Conservation (phyloP, 768 basidiomycete genomes). For the Macrocybe gigantea region DNA sequence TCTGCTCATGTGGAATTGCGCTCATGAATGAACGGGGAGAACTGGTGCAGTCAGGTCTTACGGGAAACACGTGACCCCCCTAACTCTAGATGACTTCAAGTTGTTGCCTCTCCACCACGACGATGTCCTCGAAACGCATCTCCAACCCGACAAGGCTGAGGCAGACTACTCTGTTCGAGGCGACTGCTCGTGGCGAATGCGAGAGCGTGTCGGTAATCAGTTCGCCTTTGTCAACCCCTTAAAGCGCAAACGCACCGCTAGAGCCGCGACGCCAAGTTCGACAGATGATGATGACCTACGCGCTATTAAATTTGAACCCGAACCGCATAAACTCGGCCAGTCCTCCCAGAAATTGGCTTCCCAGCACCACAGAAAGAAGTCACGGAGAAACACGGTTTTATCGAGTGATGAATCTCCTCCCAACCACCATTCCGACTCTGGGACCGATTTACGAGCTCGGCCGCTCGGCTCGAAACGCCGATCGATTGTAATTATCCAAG, state of each 20-base stretch:
- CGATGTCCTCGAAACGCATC: too few relatives aligned
- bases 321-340: constrained; percentile 5
- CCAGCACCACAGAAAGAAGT: constrained; percentile 2
- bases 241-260: constrained; percentile 8
- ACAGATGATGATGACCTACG: constrained; percentile 27
- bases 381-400: too few relatives aligned
- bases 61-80: too few relatives aligned
- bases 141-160: constrained; percentile 7
- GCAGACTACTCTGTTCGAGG: constrained; percentile 36
- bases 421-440: too few relatives aligned
- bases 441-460: too few relatives aligned
- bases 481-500: neutral
- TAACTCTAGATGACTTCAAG: too few relatives aligned
- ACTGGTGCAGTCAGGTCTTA: too few relatives aligned
- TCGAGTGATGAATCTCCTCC: too few relatives aligned
- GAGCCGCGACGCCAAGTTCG: neutral
- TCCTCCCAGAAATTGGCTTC: neutral
- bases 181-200: too few relatives aligned
- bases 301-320: constrained; percentile 45
- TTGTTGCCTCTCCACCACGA: neutral
- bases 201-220: constrained; percentile 12
- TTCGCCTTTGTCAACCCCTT: constrained; percentile 1
- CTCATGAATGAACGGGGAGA: too few relatives aligned
- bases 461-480: too few relatives aligned
- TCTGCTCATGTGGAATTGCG: too few relatives aligned